Percentiles rank a stretch among this genome's conserved stretches.
These are phyloP conservation scores for Alternaria sp. DNA, from an alignment of 2,329 filamentous ascomycete species.

Conservation along the genomic window DNA sequence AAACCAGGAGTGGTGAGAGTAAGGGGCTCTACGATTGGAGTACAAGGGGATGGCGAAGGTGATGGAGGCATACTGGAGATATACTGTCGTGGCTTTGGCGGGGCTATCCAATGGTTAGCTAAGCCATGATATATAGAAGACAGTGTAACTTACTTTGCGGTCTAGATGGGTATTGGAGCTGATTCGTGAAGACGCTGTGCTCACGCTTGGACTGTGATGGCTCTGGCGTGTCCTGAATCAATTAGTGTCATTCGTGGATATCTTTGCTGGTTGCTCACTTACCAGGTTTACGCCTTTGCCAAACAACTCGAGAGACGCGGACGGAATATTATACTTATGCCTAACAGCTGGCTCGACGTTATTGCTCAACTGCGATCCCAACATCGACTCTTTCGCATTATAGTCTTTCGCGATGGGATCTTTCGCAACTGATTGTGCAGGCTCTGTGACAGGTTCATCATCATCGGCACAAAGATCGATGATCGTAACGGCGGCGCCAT, in stretches of 20 bases:
- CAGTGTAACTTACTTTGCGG: constrained; percentile 3
- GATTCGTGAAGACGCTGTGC: background rate
- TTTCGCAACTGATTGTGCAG: background rate
- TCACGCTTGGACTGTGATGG: background rate
- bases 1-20: constrained; percentile 1
- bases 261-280: background rate
- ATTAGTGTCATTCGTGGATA: background rate
- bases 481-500: background rate
- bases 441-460: background rate
- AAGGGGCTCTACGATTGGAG: background rate
- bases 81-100: background rate
- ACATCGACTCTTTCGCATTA: background rate
- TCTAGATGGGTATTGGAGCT: background rate
- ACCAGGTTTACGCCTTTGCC: constrained; percentile 1
- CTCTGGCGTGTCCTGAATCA: background rate
- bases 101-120: background rate
- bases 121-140: background rate
- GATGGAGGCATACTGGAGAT: background rate
- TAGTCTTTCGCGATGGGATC: background rate
- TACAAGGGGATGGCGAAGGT: constrained; percentile 6
- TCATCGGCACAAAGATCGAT: constrained; percentile 26
- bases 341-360: background rate
- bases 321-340: constrained; percentile 1
- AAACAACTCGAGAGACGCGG: background rate
- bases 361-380: background rate